Percentiles rank a stretch among this genome's conserved stretches.
Conservation (phyloP, 306 rosid species). For the Calophaca sinica region DNA sequence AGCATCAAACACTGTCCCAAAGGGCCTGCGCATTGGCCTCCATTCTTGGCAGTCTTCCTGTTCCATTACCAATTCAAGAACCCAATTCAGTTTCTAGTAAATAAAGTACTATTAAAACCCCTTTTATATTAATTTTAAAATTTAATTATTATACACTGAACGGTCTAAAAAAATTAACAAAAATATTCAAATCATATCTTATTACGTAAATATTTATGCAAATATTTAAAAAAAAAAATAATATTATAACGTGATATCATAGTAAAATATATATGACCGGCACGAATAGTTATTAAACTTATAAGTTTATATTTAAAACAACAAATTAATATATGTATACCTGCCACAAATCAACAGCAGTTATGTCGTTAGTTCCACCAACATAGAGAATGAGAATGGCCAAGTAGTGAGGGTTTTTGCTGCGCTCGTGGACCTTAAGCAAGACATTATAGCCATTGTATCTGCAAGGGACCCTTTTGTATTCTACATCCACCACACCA, state of each 20-base stretch:
- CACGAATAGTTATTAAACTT: too few relatives aligned
- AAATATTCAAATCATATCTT: too few relatives aligned
- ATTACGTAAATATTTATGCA: too few relatives aligned
- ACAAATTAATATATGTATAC: slow-evolving; percentile 43
- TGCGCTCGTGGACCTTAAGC: slow-evolving; percentile 64
- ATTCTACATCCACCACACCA: slow-evolving; percentile 60
- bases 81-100: slow-evolving; percentile 36
- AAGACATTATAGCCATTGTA: slow-evolving; percentile 54
- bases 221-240: too few relatives aligned
- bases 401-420: slow-evolving; percentile 69
- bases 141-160: too few relatives aligned
- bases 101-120: too few relatives aligned
- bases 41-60: slow-evolving; percentile 74
- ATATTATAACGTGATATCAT: too few relatives aligned
- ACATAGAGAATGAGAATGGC: slow-evolving; percentile 60
- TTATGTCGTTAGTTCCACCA: slow-evolving; percentile 68
- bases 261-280: too few relatives aligned
- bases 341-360: slow-evolving; percentile 65
- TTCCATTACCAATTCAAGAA: slow-evolving; percentile 41
- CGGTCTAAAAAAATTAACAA: too few relatives aligned
- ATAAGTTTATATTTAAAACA: background rate
- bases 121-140: too few relatives aligned
- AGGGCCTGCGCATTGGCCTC: slow-evolving; percentile 74
- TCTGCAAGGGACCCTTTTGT: slow-evolving; percentile 60
- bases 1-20: slow-evolving; percentile 79